A percentile compares a stretch with the other conserved stretches of the same genome.
Evolutionary conservation across 768 basidiomycete genomes (phyloP).

Genomic region (Serpula lacrymans): DNA sequence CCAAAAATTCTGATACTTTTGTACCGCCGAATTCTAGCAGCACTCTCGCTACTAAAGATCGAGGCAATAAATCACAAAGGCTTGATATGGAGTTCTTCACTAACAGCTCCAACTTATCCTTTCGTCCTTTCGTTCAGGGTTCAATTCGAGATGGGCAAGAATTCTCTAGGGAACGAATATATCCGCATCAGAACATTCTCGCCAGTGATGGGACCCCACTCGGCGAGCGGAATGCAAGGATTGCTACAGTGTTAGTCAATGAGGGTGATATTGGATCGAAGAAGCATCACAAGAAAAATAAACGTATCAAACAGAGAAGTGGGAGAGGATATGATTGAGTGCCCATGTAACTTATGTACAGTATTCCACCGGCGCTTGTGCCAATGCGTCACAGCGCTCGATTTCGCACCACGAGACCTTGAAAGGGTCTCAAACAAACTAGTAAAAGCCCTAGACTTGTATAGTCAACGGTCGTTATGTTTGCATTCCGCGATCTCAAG

Average conservation of each 20-base stretch:
- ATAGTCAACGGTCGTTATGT: too few species aligned
- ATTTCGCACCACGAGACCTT: too few species aligned
- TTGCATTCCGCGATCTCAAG: too few species aligned
- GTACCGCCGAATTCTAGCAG: conserved; percentile 41
- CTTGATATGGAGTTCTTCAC: conserved; percentile 86
- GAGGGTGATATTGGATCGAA: conserved; percentile 47
- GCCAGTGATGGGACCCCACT: conserved; percentile 76
- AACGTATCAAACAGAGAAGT: conserved; percentile 83
- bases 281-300: conserved; percentile 83
- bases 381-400: too few species aligned
- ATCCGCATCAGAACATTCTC: conserved; percentile 82
- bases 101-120: conserved; percentile 43
- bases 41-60: conserved; percentile 27
- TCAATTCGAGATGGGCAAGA: conserved; percentile 51
- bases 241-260: conserved; percentile 40
- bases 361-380: too few species aligned
- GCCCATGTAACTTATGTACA: not conserved
- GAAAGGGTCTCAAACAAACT: too few species aligned
- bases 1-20: conserved; percentile 81
- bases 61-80: conserved; percentile 53
- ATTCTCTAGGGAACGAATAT: conserved; percentile 62
- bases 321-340: conserved; percentile 85
- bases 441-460: too few species aligned
- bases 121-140: conserved; percentile 65
- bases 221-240: conserved; percentile 37